Conservation (phyloP, 2,329 filamentous ascomycete genomes). For the Plectosphaerella plurivora region DNA sequence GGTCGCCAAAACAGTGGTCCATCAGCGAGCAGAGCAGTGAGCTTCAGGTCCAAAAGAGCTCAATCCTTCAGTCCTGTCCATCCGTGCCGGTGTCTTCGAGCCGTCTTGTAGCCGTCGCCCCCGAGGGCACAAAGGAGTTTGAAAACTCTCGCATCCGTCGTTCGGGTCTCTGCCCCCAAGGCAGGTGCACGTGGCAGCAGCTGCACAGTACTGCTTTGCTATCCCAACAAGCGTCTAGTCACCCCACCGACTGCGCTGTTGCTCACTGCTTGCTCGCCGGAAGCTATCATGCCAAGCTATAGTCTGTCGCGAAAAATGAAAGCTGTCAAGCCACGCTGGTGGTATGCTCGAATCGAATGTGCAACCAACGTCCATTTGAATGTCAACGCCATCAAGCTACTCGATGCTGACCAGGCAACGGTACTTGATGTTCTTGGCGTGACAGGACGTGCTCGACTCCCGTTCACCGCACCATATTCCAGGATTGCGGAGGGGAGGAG, state of each 20-base stretch:
- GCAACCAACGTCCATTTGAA: constrained; percentile 17
- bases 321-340: constrained; percentile 5
- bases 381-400: constrained; percentile 16
- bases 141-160: too few relatives aligned
- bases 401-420: constrained; percentile 51
- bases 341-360: constrained; percentile 6
- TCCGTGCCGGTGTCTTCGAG: too few relatives aligned
- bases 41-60: constrained; percentile 9
- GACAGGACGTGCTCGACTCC: constrained; percentile 59
- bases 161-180: too few relatives aligned
- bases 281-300: constrained; percentile 4
- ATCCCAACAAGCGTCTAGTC: background rate
- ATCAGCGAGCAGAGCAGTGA: constrained; percentile 32
- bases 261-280: constrained; percentile 52
- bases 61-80: too few relatives aligned
- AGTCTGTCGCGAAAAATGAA: constrained; percentile 1
- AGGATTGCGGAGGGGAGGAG: constrained; percentile 27
- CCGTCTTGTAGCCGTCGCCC: too few relatives aligned
- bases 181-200: too few relatives aligned
- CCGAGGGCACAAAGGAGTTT: too few relatives aligned
- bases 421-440: constrained; percentile 35
- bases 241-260: constrained; percentile 10
- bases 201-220: too few relatives aligned
- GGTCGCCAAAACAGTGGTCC: background rate
- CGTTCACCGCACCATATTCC: constrained; percentile 25